These are phyloP conservation scores for Salvia splendens DNA, from an alignment of 257 asterid species.

Conservation along the genomic window DNA sequence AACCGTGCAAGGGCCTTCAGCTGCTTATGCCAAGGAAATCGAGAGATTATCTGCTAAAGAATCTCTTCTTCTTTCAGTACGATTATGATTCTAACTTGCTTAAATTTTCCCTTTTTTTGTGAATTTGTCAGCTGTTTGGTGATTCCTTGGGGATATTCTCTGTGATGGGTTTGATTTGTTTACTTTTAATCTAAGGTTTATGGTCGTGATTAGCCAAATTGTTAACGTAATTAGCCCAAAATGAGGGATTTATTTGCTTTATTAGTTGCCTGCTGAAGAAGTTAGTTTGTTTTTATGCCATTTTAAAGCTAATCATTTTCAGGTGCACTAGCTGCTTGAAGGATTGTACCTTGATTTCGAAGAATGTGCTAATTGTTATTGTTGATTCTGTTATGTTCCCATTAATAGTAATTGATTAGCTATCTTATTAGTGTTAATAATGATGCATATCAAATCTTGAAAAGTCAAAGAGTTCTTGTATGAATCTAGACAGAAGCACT, in stretches of 20 bases:
- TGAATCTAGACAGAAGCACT: neutral
- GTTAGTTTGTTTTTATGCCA: constrained; percentile 12
- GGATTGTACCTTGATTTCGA: constrained; percentile 15
- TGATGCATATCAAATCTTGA: neutral
- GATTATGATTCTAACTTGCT: neutral
- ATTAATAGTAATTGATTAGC: no score
- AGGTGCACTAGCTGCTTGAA: neutral
- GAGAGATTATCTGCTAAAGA: constrained; percentile 92
- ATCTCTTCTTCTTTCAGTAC: constrained; percentile 84
- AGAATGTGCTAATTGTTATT: neutral
- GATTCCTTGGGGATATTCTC: neutral
- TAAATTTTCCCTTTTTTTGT: neutral
- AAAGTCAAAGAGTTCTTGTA: neutral
- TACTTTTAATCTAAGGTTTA: neutral
- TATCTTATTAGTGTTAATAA: neutral
- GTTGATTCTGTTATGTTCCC: neutral
- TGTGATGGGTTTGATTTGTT: constrained; percentile 21
- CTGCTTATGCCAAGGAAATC: constrained; percentile 91
- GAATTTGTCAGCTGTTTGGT: neutral
- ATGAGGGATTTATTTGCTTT: neutral
- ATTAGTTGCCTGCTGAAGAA: neutral
- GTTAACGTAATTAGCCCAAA: constrained; percentile 2
- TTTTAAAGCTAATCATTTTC: neutral
- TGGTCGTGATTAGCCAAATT: neutral
- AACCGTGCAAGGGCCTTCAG: constrained; percentile 69